Evolutionary conservation across 768 basidiomycete genomes (phyloP).

Genomic region (Chalciporus pseudorubinellus): DNA sequence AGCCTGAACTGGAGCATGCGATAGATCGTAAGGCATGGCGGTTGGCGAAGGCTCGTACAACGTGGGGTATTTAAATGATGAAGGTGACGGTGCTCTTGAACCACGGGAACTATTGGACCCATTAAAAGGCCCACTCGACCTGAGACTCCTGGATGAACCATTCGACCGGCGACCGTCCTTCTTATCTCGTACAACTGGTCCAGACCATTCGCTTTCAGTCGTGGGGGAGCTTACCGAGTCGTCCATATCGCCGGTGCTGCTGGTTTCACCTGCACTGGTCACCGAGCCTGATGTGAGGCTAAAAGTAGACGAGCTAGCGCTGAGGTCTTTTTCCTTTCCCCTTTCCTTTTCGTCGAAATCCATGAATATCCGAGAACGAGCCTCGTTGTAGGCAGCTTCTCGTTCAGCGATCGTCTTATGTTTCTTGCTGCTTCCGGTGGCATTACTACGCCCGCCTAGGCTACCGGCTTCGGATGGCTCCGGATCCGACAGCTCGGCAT

Average conservation of each 20-base stretch:
- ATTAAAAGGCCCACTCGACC: slow-evolving; percentile 51
- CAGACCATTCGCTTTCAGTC: slow-evolving; percentile 83
- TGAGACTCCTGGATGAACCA: slow-evolving; percentile 59
- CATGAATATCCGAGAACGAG: slow-evolving; percentile 84
- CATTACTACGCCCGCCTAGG: slow-evolving; percentile 64
- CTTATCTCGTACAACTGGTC: slow-evolving; percentile 53
- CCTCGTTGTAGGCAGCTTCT: slow-evolving; percentile 87
- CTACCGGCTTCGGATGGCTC: slow-evolving; percentile 84
- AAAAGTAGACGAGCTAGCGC: slow-evolving; percentile 72
- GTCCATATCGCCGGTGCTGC: slow-evolving; percentile 63
- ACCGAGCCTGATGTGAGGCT: slow-evolving; percentile 70
- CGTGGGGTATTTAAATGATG: slow-evolving; percentile 68
- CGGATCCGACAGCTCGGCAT: slow-evolving; percentile 71
- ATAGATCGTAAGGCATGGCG: slow-evolving; percentile 28
- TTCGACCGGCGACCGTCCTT: slow-evolving; percentile 53
- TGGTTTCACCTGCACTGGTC: slow-evolving; percentile 51
- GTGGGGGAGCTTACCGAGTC: slow-evolving; percentile 69
- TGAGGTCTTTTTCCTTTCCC: slow-evolving; percentile 69
- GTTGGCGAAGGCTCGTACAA: slow-evolving; percentile 59
- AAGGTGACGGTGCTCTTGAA: slow-evolving; percentile 71
- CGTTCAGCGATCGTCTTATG: slow-evolving; percentile 81
- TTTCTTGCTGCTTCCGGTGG: slow-evolving; percentile 62
- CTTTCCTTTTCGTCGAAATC: slow-evolving; percentile 70
- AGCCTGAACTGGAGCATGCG: slow-evolving; percentile 31
- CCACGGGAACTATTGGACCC: slow-evolving; percentile 64